Percentiles rank a stretch among this genome's conserved stretches.
Conservation (phyloP, 1,284 basidiomycete genomes). For the Cryptococcus wingfieldii region DNA sequence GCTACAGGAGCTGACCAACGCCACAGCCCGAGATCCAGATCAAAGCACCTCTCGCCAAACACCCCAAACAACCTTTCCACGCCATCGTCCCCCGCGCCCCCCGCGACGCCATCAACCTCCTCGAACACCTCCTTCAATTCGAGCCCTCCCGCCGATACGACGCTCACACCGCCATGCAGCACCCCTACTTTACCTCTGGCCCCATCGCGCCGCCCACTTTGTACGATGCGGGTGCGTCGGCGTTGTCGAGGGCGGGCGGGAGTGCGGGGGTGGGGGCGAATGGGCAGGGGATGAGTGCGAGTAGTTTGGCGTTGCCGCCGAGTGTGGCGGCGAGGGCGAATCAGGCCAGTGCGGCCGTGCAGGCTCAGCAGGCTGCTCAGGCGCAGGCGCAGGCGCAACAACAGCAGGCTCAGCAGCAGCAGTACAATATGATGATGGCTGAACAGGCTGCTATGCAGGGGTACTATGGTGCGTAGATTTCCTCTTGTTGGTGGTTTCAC, state of each 20-base stretch:
- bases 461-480: conserved; percentile 33
- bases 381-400: conserved; percentile 49
- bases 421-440: conserved; percentile 25
- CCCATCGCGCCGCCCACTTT: conserved; percentile 41
- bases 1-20: conserved; percentile 4
- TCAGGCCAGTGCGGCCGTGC: conserved; percentile 14
- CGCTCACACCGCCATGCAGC: conserved; percentile 84
- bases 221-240: conserved; percentile 21
- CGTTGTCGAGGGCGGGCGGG: conserved; percentile 27
- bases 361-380: conserved; percentile 32
- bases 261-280: conserved; percentile 41
- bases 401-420: conserved; percentile 33
- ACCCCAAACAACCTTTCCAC: conserved; percentile 83
- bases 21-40: conserved; percentile 80
- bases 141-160: conserved; percentile 90
- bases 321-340: conserved; percentile 14
- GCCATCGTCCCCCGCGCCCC: conserved; percentile 90
- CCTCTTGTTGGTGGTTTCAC: neutral
- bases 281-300: conserved; percentile 39
- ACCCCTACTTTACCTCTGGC: conserved; percentile 78
- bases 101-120: conserved; percentile 84
- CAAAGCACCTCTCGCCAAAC: conserved; percentile 59
- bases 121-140: conserved; percentile 93
- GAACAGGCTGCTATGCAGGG: conserved; percentile 27
- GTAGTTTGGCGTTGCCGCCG: conserved; percentile 40